Evolutionary conservation across 2,329 filamentous ascomycete species (phyloP), one percentile per base, ranked within the genome.

Genomic region (Diaporthe australafricana): DNA sequence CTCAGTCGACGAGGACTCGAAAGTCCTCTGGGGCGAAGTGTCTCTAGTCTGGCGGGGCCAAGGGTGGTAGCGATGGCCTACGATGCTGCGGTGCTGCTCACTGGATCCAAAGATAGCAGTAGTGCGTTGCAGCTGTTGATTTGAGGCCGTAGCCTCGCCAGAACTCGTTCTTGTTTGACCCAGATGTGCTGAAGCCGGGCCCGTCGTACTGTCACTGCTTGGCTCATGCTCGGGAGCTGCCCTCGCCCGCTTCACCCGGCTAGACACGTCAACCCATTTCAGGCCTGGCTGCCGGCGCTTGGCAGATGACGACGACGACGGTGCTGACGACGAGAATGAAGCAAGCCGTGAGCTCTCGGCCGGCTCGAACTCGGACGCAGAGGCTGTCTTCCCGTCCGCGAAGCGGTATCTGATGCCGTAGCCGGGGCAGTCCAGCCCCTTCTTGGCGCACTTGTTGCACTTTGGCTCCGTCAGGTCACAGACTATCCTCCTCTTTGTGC

Each of bases 401-500:
- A 73, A 73, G 22, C 72, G 72, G 47, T 71, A 73, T 56, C 72
- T 63, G 55, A 68, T 67, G 40, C 72, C 72, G 38, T 73, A 73
- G 2, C 72, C 72, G 38, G 72, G 72, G 67, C 72, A 73, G 12
- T 71, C 62, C n/a, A 73, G 45, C 22, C 62, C 68, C 40, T 73
- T 73, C 25, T 71, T 73, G 14, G 42, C 63, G 32, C 72, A 73
- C 56, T 73, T 73, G 30, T 57, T 60, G 69, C 72, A 73, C 40
- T 71, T 70, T 17, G 69, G 69, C 47, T 25, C 38, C 48, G 68
- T 71, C 38, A 71, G 38, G 45, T 73, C 72, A 55, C 72, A 73
- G 16, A 73, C 63, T 50, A 73, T 73, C 63, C 72, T 70, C 63
- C 72, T 71, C 62, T 73, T 73, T 50, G 57, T 73, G 45, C 72